Conservation (phyloP, 2,329 filamentous ascomycete species). For the Knufia fluminis region DNA sequence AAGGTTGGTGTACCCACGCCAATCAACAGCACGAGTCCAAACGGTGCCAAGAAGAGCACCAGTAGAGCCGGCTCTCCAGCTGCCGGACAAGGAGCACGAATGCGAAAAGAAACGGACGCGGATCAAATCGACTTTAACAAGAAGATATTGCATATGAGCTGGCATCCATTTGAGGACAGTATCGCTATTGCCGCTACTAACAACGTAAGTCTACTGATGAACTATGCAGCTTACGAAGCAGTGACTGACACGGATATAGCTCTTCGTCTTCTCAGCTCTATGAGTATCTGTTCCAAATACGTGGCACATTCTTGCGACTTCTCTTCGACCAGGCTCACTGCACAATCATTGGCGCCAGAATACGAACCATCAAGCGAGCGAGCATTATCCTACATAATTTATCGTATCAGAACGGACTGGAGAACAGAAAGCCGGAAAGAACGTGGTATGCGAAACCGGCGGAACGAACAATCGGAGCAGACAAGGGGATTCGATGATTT, state of each 20-base stretch:
- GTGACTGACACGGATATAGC: slow-evolving; percentile 34
- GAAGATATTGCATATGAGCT: slow-evolving; percentile 99
- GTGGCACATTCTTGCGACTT: background rate
- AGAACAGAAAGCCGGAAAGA: background rate
- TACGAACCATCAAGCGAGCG: background rate
- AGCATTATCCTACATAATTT: background rate
- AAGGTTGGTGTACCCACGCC: slow-evolving; percentile 97
- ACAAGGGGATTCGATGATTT: background rate
- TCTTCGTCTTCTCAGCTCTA: slow-evolving; percentile 71
- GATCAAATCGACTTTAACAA: slow-evolving; percentile 99
- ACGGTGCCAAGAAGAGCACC: slow-evolving; percentile 67
- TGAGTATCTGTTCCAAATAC: slow-evolving; percentile 26
- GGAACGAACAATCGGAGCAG: background rate
- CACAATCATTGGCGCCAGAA: background rate
- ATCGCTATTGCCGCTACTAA: slow-evolving; percentile 99
- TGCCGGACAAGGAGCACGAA: slow-evolving; percentile 69
- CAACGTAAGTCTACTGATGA: slow-evolving; percentile 65
- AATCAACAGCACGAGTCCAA: slow-evolving; percentile 77
- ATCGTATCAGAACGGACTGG: background rate
- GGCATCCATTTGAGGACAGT: slow-evolving; percentile 99
- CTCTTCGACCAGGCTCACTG: background rate
- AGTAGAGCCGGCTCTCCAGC: slow-evolving; percentile 84
- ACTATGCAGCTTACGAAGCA: background rate
- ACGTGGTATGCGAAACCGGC: background rate
- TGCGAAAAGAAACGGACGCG: slow-evolving; percentile 98